Evolutionary conservation across 257 asterid species (phyloP), one percentile per base, ranked within the genome.

Genomic region (Apocynum venetum): DNA sequence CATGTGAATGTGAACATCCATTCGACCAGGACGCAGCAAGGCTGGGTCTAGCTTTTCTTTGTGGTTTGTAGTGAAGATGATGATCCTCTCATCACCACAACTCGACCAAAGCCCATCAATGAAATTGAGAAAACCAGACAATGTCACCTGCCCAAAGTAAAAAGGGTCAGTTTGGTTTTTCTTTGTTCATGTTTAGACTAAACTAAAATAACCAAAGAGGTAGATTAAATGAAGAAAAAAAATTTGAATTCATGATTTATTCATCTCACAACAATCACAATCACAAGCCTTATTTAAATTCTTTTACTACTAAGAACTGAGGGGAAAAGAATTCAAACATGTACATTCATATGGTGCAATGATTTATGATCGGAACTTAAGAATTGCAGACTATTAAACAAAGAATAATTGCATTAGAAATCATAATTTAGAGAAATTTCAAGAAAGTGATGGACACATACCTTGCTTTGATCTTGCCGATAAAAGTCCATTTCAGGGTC

Each of bases 71-170:
- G 96, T 89, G 89, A 91, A 91, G 15, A 91, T 86, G 56, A 91
- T 89, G 81, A 91, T 86, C 74, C 97, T 82, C 69, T 88, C 93
- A 12, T 87, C 93, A 0, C 93, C 97, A 25, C 92, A 85, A 63
- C 93, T 87, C 20, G 97, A 91, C 93, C 97, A 91, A 75, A 91
- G 78, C 11, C 93, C 97, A 36, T 91, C 97, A 0, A 91, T 83
- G 63, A 91, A 87, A 79, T 91, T 91, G 6, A 91, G 82, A 59
- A 89, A 79, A 48, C 95, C 92, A 66, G 93, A 87, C 6, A 89
- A 82, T 6, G 97, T 91, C 76, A 89, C 88, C 94, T 90, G n/a
- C 51, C 14, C 48, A 41, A 15, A 47, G 1, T 17, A 2, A 17
- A 49, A 44, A 15, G 3, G 0, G 2, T 35, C 31, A 25, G 31